These are phyloP conservation scores for Cyclotella distinguenda DNA, from an alignment of 108 stramenopile genomes.

Conservation along the genomic window DNA sequence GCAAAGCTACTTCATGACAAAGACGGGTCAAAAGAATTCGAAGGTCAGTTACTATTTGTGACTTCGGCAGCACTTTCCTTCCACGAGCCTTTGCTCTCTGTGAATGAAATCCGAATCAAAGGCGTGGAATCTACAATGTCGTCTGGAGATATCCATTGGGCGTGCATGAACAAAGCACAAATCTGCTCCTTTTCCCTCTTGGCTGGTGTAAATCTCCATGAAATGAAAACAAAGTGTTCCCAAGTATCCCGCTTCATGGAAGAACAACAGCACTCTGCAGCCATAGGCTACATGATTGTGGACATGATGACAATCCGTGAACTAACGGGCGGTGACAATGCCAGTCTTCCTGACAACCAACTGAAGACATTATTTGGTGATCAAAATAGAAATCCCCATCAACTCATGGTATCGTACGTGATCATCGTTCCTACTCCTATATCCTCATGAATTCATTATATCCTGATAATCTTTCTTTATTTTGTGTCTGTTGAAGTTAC, in stretches of 20 bases:
- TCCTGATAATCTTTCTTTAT: not conserved
- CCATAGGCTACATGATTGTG: too few species aligned
- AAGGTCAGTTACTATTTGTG: not conserved
- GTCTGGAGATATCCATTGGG: not conserved
- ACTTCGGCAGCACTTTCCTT: not conserved
- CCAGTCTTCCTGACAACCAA: too few species aligned
- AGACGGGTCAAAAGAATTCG: not conserved
- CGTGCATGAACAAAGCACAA: not conserved
- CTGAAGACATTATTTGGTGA: too few species aligned
- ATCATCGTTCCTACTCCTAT: not conserved
- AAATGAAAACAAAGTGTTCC: too few species aligned
- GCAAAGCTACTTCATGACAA: constrained; percentile 10
- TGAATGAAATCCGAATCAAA: not conserved
- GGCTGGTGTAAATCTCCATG: too few species aligned
- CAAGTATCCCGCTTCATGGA: too few species aligned
- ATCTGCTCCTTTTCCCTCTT: too few species aligned
- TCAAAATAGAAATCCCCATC: not conserved
- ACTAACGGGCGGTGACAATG: too few species aligned
- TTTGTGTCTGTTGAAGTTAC: not conserved
- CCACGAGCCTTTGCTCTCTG: constrained; percentile 4
- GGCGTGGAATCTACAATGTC: not conserved
- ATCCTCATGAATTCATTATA: not conserved
- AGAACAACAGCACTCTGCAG: too few species aligned
- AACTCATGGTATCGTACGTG: not conserved
- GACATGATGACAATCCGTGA: too few species aligned